Evolutionary conservation across 1,139 yeast genomes (phyloP).

Genomic region (Wickerhamiella pararugosa): DNA sequence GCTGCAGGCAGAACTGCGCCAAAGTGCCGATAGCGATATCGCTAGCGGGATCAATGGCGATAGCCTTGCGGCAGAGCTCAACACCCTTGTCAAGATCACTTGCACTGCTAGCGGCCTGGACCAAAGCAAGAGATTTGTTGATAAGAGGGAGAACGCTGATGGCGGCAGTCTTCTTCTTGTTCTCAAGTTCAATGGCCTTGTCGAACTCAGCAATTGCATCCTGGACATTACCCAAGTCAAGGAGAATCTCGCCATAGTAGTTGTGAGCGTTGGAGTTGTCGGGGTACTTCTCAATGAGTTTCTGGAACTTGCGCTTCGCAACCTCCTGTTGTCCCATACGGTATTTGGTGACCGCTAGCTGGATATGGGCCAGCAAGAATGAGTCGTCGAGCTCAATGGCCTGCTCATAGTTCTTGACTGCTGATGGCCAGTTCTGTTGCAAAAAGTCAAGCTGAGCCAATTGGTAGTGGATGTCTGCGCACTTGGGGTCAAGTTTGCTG

Average conservation of each 20-base stretch:
- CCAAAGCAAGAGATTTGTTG: conserved; percentile 59
- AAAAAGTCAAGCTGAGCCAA: conserved; percentile 85
- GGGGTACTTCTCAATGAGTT: conserved; percentile 66
- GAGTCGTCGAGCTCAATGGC: conserved; percentile 60
- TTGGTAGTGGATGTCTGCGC: conserved; percentile 83
- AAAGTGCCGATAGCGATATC: conserved; percentile 81
- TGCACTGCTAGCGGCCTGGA: conserved; percentile 23
- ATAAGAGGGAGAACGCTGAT: conserved; percentile 85
- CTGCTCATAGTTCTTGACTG: conserved; percentile 60
- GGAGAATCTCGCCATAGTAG: conserved; percentile 86
- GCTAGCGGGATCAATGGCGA: conserved; percentile 67
- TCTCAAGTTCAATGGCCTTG: conserved; percentile 69
- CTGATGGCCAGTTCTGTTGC: conserved; percentile 58
- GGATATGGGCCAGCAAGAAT: conserved; percentile 77
- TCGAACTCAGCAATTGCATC: conserved; percentile 79
- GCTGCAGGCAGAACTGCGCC: conserved; percentile 82
- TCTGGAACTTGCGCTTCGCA: conserved; percentile 55
- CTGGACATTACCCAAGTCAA: conserved; percentile 59
- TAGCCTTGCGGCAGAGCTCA: conserved; percentile 57
- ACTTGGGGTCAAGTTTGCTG: conserved; percentile 47
- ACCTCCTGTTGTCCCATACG: conserved; percentile 52
- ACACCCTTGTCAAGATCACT: conserved; percentile 40
- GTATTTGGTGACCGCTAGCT: conserved; percentile 83
- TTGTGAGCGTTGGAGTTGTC: conserved; percentile 85
- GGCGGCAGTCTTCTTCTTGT: conserved; percentile 33